Evolutionary conservation across 2,329 filamentous ascomycete species (phyloP).

Genomic region (Colletotrichum spaethianum): DNA sequence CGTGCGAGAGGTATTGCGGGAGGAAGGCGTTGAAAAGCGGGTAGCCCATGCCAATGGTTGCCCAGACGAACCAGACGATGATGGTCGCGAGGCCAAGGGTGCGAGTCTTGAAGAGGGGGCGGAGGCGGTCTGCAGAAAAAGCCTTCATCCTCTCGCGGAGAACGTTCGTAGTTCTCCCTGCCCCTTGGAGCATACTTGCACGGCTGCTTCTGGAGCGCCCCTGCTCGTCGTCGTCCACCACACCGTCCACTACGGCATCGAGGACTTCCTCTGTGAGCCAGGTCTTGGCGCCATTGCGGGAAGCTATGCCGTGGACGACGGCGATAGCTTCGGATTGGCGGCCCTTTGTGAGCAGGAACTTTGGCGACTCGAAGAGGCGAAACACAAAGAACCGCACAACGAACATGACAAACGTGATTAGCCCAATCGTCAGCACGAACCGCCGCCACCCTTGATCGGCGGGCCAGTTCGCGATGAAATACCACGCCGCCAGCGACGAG

Average conservation of each 20-base stretch:
- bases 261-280: constrained; percentile 83
- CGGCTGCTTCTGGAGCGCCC: background rate
- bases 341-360: constrained; percentile 83
- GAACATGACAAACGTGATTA: constrained; percentile 84
- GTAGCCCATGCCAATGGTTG: constrained; percentile 87
- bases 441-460: constrained; percentile 83
- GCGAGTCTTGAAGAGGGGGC: constrained; percentile 73
- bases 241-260: constrained; percentile 65
- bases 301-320: constrained; percentile 83
- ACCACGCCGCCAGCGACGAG: constrained; percentile 81
- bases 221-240: constrained; percentile 30
- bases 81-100: constrained; percentile 66
- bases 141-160: constrained; percentile 72
- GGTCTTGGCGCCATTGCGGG: constrained; percentile 77
- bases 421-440: constrained; percentile 79
- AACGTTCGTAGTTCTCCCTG: constrained; percentile 53
- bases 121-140: constrained; percentile 78
- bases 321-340: constrained; percentile 84
- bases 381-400: constrained; percentile 84
- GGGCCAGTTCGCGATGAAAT: constrained; percentile 78
- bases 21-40: constrained; percentile 92
- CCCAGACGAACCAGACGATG: constrained; percentile 85
- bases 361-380: constrained; percentile 87
- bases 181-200: constrained; percentile 6
- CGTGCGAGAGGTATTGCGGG: constrained; percentile 84